phyloP scores from a whole-genome alignment of 768 basidiomycete species.

The Mycena pura region DNA sequence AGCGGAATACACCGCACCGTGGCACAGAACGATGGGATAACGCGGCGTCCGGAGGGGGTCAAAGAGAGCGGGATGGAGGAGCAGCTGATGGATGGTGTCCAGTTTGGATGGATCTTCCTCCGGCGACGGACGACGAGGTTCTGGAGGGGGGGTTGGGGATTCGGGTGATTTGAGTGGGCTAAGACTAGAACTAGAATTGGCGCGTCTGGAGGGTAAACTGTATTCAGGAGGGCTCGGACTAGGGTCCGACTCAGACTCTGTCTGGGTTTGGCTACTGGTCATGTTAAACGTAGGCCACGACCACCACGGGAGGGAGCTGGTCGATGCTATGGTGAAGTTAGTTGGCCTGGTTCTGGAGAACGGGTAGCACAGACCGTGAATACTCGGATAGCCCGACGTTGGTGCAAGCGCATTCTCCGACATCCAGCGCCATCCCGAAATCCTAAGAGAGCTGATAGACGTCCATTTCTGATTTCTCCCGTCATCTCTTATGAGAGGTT shows the following conservation, averaged over 20 bases:
- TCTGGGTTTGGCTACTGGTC: conserved; percentile 18
- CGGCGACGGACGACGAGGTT: conserved; percentile 16
- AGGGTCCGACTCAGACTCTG: conserved; percentile 6
- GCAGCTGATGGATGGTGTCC: conserved; percentile 71
- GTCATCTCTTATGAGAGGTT: not conserved
- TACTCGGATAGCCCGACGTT: not conserved
- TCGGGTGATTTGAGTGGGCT: conserved; percentile 18
- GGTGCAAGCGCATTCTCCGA: not conserved
- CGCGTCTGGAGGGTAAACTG: conserved; percentile 8
- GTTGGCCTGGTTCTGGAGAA: not conserved
- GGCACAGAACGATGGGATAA: conserved; percentile 93
- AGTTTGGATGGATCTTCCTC: conserved; percentile 29
- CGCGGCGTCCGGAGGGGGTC: conserved; percentile 83
- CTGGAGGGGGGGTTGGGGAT: conserved; percentile 6
- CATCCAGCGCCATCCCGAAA: conserved; percentile 11
- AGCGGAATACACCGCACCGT: conserved; percentile 63
- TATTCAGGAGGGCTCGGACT: not conserved
- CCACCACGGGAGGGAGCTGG: conserved; percentile 4
- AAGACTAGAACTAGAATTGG: no score
- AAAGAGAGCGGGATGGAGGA: conserved; percentile 78
- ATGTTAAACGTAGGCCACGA: not conserved
- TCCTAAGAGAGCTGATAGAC: conserved; percentile 3
- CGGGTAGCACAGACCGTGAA: not conserved
- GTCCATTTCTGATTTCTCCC: not conserved
- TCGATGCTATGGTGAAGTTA: not conserved